Evolutionary conservation across 2,329 filamentous ascomycete species (phyloP).

Genomic region (Pseudogymnoascus sp.): DNA sequence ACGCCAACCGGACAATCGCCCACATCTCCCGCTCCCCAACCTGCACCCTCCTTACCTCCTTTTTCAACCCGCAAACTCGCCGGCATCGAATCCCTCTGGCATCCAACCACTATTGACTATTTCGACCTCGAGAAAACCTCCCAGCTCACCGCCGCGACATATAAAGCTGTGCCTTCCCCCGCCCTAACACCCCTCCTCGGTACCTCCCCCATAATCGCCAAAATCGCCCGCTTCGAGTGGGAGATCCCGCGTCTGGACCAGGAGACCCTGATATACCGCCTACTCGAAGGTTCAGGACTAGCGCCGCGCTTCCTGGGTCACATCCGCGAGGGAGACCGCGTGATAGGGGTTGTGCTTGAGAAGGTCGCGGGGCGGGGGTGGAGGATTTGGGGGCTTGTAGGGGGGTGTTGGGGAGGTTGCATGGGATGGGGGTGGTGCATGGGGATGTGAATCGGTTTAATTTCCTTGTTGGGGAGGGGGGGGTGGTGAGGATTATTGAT

Average conservation of each 20-base stretch:
- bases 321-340: conserved; percentile 28
- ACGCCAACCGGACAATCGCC: background rate
- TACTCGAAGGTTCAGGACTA: conserved; percentile 11
- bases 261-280: conserved; percentile 17
- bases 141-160: background rate
- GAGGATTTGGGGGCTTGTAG: conserved; percentile 25
- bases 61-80: background rate
- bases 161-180: background rate
- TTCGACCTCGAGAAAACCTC: background rate
- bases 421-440: conserved; percentile 27
- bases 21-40: background rate
- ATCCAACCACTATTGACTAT: background rate
- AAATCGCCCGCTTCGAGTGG: conserved; percentile 21
- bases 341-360: conserved; percentile 30
- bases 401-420: conserved; percentile 22
- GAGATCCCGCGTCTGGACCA: conserved; percentile 17
- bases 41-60: background rate
- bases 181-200: background rate
- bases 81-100: background rate
- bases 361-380: conserved; percentile 26
- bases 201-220: background rate
- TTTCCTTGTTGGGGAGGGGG: conserved; percentile 27
- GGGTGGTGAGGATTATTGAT: conserved; percentile 18
- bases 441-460: conserved; percentile 33
- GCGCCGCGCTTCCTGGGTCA: conserved; percentile 30